Evolutionary conservation across 1,284 basidiomycete species (phyloP), one percentile per base, ranked within the genome.

Genomic region (Naganishia liquefaciens): DNA sequence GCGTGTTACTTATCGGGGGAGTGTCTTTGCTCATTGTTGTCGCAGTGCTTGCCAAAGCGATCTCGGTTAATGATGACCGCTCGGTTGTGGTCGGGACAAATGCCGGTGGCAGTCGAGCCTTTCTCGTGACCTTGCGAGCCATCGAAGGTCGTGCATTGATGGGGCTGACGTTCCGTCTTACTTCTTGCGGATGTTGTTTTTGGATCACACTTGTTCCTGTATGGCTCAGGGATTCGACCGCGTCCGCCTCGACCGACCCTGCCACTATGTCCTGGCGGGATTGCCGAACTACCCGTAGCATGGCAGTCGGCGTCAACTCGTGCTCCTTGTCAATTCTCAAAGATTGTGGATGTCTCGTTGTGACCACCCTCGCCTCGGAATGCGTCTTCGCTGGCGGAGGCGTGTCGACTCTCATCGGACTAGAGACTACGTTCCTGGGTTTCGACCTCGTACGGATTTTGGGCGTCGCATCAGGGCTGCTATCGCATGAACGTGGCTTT

Each of bases 281-380:
- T 33, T 21, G 0, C 1, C 37, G 46, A 40, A 40, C 37, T 27
- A 11, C 21, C 49, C 57, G 57, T 19, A 46, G 46, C 7, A 40
- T 37, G 17, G 57, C 57, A 27, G 46, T 60, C 15, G 57, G 57
- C 33, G 57, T 60, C 33, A 49, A 33, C 13, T 60, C 57, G 46
- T 28, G 49, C 43, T 60, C 57, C 28, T 60, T 46, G n/a, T 7
- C 28, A 39, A 47, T 30, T 25, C 49, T 44, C 19, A 25, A n/a
- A n/a, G n/a, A 19, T 10, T 25, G 17, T 2, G 30, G 19, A 19
- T 11, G 25, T n/a, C 46, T 49, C n/a, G 10, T 52, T 30, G 13
- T 15, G 15, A 11, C 33, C 6, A 5, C 5, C 19, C 21, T 30
- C 2, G 9, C 2, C 19, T 37, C 33, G 5, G 15, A n/a, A 6